Evolutionary conservation across 2,329 filamentous ascomycete species (phyloP).

Genomic region (Ceratocystis colombiana): DNA sequence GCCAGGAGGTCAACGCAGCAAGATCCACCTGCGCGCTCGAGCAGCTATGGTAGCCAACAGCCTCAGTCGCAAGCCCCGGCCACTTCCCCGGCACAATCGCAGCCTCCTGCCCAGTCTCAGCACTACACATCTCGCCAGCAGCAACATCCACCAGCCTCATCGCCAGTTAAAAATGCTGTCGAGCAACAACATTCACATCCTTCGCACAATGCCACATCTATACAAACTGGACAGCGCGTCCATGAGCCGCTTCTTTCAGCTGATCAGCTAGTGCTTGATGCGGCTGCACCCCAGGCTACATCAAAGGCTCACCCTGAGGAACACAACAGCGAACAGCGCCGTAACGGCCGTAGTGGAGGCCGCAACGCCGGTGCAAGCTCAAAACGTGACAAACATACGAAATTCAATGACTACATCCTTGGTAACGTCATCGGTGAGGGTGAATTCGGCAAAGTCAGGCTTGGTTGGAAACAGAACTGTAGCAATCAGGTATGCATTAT

Average conservation of each 20-base stretch:
- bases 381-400: slow-evolving; percentile 59
- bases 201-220: slow-evolving; percentile 27
- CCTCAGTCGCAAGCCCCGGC: slow-evolving; percentile 8
- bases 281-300: slow-evolving; percentile 40
- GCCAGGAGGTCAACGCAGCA: slow-evolving; percentile 31
- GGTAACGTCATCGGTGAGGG: slow-evolving; percentile 95
- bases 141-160: slow-evolving; percentile 11
- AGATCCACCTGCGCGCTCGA: slow-evolving; percentile 34
- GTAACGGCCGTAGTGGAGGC: slow-evolving; percentile 20
- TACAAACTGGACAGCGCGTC: slow-evolving; percentile 28
- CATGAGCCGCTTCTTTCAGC: slow-evolving; percentile 23
- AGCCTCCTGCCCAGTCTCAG: slow-evolving; percentile 12
- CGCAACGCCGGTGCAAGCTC: slow-evolving; percentile 16
- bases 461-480: slow-evolving; percentile 95
- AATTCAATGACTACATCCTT: slow-evolving; percentile 91
- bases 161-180: slow-evolving; percentile 5
- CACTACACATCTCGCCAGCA: slow-evolving; percentile 11
- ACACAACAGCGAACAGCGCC: slow-evolving; percentile 29
- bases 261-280: slow-evolving; percentile 30
- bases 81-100: not conserved
- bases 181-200: slow-evolving; percentile 7
- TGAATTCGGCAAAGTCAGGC: slow-evolving; percentile 96
- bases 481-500: slow-evolving; percentile 57
- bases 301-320: slow-evolving; percentile 35
- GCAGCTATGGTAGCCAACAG: slow-evolving; percentile 26